Base-by-base conservation (phyloP, 2,329 filamentous ascomycete species). In the Sarocladium strictum region DNA sequence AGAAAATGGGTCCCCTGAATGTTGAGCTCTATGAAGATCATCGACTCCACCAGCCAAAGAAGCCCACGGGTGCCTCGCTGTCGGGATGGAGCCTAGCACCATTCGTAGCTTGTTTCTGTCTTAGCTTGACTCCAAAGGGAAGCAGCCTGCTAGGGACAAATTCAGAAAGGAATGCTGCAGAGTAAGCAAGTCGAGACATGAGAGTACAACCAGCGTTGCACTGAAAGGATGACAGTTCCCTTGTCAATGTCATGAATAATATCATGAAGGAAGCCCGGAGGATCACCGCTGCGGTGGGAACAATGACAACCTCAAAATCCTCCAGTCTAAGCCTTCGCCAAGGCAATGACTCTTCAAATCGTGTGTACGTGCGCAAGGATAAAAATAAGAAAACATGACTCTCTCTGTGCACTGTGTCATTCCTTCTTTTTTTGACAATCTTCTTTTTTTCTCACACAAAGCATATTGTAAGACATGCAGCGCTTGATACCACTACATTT, bases 1-100 rank as follows among this genome's bases (percentile, higher is more conserved):
- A 43, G 38, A 49, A 17, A 49, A 49, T n/a, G 43, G 43, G 43
- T 32, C 43, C 43, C 43, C 43, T 49, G 43, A 49, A 49, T 49
- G 23, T 49, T 49, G 43, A 27, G 43, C 24, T 49, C 43, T 49
- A 32, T 49, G 43, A 49, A 49, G 43, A 49, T 49, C 43, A 15
- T 29, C 14, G 24, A 27, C 43, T 29, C 43, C 43, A 29, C 43
- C 23, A 29, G 23, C 10, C 14, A 23, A 43, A 19, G 15, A 10
- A 49, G n/a, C 43, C 43, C 24, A 49, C 43, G 21, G 4, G 43
- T 49, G 43, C 43, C 43, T 49, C 15, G 43, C 12, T 49, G 43
- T 49, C 43, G 43, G 43, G 43, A 49, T 45, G 21, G 40, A 45
- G 24, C 40, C 23, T 23, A 45, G 40, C 24, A 10, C 6, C 35